Evolutionary conservation across 2,329 filamentous ascomycete genomes (phyloP), one percentile per base, ranked within the genome.

Genomic region (Nemania sp.): DNA sequence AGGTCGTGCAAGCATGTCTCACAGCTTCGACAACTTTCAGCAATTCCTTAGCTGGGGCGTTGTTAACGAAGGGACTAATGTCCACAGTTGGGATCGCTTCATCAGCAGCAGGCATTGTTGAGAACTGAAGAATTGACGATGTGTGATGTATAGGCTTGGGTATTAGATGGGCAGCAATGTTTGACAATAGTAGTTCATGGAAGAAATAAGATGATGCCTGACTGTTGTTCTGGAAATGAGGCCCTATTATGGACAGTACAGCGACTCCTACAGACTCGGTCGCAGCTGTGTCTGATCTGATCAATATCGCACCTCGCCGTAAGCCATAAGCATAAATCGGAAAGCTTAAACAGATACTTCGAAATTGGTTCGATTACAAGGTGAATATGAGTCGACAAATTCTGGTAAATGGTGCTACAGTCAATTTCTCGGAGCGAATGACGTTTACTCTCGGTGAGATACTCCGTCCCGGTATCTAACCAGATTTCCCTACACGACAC

Each of bases 81-180:
- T 73, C 68, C 47, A 73, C 67, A 9, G 67, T 72, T 12, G 71
- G 71, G 35, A 72, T 72, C 34, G 65, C 65, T 63, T 67, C 52
- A n/a, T 13, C 25, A 6, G n/a, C 13, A 18, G 39, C 46, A 37
- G 46, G 40, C 57, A 55, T 60, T 10, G 9, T 59, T 25, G 9
- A 18, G 15, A 13, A 13, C 25, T 10, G 21, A 10, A 17, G 5
- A 29, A 21, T 35, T 20, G n/a, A 10, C 25, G 20, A 37, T 7
- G 39, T 13, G 12, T 42, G 13, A 32, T 18, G 46, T 18, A 11
- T 56, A 11, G 7, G 46, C 12, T 5, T 32, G 18, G 39, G 7
- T 18, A 5, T 37, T 51, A 18, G 6, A 6, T 29, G 15, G 15
- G 6, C 6, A 42, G 37, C 25, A 34, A 50, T 50, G 25, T 29